Evolutionary conservation across 805 yeast genomes (phyloP).

Genomic region (Candida bentonensis): DNA sequence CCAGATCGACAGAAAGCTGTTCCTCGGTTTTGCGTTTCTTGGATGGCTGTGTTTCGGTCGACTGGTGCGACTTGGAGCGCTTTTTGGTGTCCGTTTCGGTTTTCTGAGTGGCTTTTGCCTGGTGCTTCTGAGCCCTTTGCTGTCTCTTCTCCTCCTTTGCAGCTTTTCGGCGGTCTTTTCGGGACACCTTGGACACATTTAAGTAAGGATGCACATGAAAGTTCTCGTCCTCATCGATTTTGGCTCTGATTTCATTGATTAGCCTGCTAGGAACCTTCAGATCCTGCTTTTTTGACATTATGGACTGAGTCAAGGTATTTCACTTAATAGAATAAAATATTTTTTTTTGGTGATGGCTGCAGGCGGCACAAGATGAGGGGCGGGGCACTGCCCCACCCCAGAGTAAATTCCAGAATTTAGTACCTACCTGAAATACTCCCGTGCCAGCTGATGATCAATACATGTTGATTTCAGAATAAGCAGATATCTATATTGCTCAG

Average conservation of each 20-base stretch:
- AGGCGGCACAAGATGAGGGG: too few species aligned
- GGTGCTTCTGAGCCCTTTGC: background rate
- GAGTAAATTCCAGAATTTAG: too few species aligned
- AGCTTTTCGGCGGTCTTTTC: background rate
- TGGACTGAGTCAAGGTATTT: too few species aligned
- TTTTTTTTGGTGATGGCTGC: too few species aligned
- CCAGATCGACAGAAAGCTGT: background rate
- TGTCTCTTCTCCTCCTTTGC: background rate
- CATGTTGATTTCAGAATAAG: too few species aligned
- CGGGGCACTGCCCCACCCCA: too few species aligned
- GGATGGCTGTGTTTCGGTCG: background rate
- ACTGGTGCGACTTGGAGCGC: background rate
- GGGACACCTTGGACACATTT: background rate
- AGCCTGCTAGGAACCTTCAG: background rate
- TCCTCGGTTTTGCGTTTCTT: background rate
- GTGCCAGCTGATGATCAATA: too few species aligned
- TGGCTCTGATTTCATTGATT: background rate
- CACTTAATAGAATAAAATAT: too few species aligned
- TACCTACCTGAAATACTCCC: too few species aligned
- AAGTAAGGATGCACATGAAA: background rate
- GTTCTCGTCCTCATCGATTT: background rate
- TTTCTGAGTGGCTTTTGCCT: background rate
- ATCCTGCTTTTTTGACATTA: background rate
- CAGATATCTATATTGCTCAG: too few species aligned
- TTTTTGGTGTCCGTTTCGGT: background rate